phyloP scores from a whole-genome alignment of 2,329 filamentous ascomycete species.

The Xenoacremonium recifei region DNA sequence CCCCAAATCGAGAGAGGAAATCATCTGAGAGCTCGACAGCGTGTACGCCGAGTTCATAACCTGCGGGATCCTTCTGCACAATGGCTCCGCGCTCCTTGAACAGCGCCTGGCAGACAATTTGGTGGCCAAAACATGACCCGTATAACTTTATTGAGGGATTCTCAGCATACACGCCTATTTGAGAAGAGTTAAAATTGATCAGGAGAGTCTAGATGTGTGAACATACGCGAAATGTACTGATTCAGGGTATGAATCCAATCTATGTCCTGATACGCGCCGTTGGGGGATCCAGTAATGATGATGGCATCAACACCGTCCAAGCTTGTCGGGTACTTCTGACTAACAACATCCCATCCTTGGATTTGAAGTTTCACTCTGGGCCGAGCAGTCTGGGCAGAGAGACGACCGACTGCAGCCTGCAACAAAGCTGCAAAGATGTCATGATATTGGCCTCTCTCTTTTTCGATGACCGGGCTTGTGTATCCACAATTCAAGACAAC shows the following conservation, averaged over 20 bases:
- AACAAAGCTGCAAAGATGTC: conserved; percentile 5
- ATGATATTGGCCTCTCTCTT: conserved; percentile 7
- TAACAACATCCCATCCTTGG: conserved; percentile 3
- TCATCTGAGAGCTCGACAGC: neutral
- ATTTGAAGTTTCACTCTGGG: neutral
- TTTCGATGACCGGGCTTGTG: conserved; percentile 4
- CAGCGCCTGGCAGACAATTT: conserved; percentile 2
- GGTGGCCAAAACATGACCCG: conserved; percentile 4
- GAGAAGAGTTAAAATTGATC: neutral
- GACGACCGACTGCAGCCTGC: neutral
- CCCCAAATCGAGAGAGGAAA: neutral
- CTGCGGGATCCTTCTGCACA: neutral
- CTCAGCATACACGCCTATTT: conserved; percentile 4
- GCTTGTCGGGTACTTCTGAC: conserved; percentile 3
- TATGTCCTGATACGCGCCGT: conserved; percentile 6
- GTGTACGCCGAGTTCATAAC: conserved; percentile 3
- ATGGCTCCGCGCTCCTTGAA: neutral
- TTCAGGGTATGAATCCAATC: conserved; percentile 7
- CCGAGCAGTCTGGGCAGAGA: neutral
- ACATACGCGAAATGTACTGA: conserved; percentile 1
- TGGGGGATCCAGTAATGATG: conserved; percentile 6
- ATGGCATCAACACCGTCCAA: conserved; percentile 6
- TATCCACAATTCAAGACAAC: conserved; percentile 8
- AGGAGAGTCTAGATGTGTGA: neutral
- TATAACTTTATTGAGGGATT: conserved; percentile 3